Evolutionary conservation across 495 filamentous ascomycete species (phyloP), one percentile per base, ranked within the genome.

Genomic region (Rhypophila decipiens): DNA sequence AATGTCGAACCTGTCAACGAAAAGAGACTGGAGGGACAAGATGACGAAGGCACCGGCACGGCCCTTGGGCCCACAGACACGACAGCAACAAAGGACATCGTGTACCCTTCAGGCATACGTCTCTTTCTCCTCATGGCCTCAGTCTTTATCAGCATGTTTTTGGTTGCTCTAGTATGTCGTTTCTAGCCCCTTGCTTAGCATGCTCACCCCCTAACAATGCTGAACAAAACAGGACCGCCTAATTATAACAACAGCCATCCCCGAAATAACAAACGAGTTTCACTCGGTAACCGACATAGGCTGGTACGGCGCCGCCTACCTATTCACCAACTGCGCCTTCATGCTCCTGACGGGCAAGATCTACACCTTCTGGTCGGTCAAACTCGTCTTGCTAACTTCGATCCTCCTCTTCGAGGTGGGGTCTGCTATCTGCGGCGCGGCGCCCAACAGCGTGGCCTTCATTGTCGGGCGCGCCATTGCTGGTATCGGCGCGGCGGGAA

Each of bases 391-490:
- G 37, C 27, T 77, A 20, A 47, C 41, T 2, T 57, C 68, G 1
- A 61, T 76, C n/a, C 13, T 68, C 5, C 41, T 77, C 11, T 78
- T 76, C 52, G 71, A 77, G 50, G 42, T 67, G 29, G 79, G 79
- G 0, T 82, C 78, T 5, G 69, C 69, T 0, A 27, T 83, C 19
- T 81, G 78, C 40, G 80, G 74, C 39, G 76, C 70, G 5, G 76
- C 80, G 2, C 75, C 74, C 0, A 76, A 55, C 40, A 75, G 71
- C 12, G 44, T 65, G 3, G 65, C 70, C 12, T 70, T 83, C 31
- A 83, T 84, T 33, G 44, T 80, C 33, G 78, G 79, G 9, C 65
- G 77, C 19, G 74, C 77, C 13, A 69, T 83, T 37, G 69, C 73
- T 27, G 78, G 76, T 15, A 43, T 77, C 23, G 76, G 73, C 0